phyloP scores from a whole-genome alignment of 2,329 filamentous ascomycete genomes.

The Alternaria atra region DNA sequence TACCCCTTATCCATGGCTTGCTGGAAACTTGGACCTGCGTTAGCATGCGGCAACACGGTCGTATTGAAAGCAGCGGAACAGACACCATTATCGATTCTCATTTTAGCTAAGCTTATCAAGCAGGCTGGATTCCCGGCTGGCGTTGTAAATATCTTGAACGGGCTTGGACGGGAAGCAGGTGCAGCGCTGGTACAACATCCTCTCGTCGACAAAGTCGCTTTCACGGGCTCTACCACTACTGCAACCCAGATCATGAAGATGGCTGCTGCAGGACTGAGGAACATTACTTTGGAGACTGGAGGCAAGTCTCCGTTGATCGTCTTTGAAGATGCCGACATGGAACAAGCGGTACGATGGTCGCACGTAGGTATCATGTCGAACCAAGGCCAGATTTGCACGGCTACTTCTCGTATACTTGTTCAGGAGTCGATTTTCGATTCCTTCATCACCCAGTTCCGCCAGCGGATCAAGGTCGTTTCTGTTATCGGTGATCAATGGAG shows the following conservation, averaged over 20 bases:
- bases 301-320: slow-evolving; percentile 65
- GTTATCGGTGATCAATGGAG: slow-evolving; percentile 52
- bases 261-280: slow-evolving; percentile 67
- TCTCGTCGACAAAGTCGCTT: slow-evolving; percentile 76
- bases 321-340: slow-evolving; percentile 64
- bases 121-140: slow-evolving; percentile 65
- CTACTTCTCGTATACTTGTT: slow-evolving; percentile 63
- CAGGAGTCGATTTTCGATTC: slow-evolving; percentile 65
- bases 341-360: slow-evolving; percentile 70
- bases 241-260: slow-evolving; percentile 76
- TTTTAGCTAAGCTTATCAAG: slow-evolving; percentile 62
- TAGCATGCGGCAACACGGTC: slow-evolving; percentile 64
- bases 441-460: slow-evolving; percentile 58
- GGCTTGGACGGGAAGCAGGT: slow-evolving; percentile 67
- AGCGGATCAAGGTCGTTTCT: slow-evolving; percentile 11
- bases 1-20: slow-evolving; percentile 52
- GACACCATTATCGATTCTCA: slow-evolving; percentile 58
- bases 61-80: slow-evolving; percentile 65
- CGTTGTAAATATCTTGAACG: slow-evolving; percentile 58
- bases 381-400: slow-evolving; percentile 65
- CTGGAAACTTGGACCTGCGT: slow-evolving; percentile 64
- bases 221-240: slow-evolving; percentile 76
- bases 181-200: slow-evolving; percentile 70
- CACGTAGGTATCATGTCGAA: slow-evolving; percentile 66
- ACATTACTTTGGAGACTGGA: slow-evolving; percentile 66